Evolutionary conservation across 495 filamentous ascomycete species (phyloP).

Genomic region (Penicillium simplicissimum): DNA sequence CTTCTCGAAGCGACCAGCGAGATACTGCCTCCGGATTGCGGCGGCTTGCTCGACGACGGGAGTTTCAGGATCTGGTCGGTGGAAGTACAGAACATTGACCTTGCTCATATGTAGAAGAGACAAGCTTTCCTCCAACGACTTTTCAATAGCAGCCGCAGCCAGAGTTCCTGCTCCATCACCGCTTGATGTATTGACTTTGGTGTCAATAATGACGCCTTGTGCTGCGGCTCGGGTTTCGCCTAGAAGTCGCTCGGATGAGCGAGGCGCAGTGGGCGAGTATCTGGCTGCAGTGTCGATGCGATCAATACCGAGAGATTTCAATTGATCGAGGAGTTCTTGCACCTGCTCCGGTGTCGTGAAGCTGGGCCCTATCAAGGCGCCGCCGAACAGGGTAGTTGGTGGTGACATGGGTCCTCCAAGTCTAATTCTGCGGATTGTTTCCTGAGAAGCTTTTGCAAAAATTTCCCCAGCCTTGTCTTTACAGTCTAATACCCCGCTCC

Average conservation of each 20-base stretch:
- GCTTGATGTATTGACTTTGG: not conserved
- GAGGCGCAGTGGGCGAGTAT: not conserved
- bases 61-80: not conserved
- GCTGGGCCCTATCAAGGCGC: not conserved
- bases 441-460: not conserved
- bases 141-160: not conserved
- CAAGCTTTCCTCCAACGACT: not conserved
- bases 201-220: not conserved
- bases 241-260: not conserved
- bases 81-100: not conserved
- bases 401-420: not conserved
- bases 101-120: not conserved
- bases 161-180: not conserved
- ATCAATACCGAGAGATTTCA: not conserved
- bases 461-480: not conserved
- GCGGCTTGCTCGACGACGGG: not conserved
- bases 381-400: not conserved
- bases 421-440: not conserved
- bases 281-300: not conserved
- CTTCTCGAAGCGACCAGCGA: not conserved
- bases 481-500: not conserved
- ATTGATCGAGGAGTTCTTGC: not conserved
- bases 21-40: not conserved
- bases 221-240: not conserved
- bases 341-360: not conserved